Evolutionary conservation across 768 basidiomycete genomes (phyloP).

Genomic region (Lentinula boryana): DNA sequence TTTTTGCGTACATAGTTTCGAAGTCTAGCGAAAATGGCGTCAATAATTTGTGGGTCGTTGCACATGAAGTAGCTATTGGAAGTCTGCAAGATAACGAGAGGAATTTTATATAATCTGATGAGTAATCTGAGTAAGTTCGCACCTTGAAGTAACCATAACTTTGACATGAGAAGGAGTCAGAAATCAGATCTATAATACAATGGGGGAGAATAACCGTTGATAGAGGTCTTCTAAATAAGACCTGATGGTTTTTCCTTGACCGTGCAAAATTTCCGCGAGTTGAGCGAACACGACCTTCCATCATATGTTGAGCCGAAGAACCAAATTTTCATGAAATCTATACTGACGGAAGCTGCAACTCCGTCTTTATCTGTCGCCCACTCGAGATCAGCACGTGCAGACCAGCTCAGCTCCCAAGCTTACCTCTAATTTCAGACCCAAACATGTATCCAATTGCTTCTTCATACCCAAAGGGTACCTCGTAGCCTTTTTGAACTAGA

Average conservation of each 20-base stretch:
- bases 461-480: slow-evolving; percentile 81
- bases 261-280: slow-evolving; percentile 46
- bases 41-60: slow-evolving; percentile 56
- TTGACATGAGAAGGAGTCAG: background rate
- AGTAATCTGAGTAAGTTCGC: background rate
- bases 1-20: slow-evolving; percentile 44
- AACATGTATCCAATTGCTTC: slow-evolving; percentile 94
- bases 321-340: background rate
- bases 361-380: slow-evolving; percentile 69
- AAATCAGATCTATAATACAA: background rate
- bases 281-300: slow-evolving; percentile 62
- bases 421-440: slow-evolving; percentile 54
- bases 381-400: background rate
- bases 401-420: background rate
- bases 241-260: slow-evolving; percentile 46
- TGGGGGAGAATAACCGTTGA: slow-evolving; percentile 31
- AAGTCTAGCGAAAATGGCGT: slow-evolving; percentile 62
- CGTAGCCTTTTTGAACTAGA: slow-evolving; percentile 59
- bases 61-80: slow-evolving; percentile 83
- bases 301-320: background rate
- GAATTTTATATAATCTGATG: background rate
- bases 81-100: slow-evolving; percentile 36
- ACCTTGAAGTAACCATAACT: slow-evolving; percentile 65
- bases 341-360: slow-evolving; percentile 68
- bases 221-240: slow-evolving; percentile 61